Evolutionary conservation across 164 flowering plant genomes (phyloP), one percentile per base, ranked within the genome.

Genomic region (Malania oleifera): DNA sequence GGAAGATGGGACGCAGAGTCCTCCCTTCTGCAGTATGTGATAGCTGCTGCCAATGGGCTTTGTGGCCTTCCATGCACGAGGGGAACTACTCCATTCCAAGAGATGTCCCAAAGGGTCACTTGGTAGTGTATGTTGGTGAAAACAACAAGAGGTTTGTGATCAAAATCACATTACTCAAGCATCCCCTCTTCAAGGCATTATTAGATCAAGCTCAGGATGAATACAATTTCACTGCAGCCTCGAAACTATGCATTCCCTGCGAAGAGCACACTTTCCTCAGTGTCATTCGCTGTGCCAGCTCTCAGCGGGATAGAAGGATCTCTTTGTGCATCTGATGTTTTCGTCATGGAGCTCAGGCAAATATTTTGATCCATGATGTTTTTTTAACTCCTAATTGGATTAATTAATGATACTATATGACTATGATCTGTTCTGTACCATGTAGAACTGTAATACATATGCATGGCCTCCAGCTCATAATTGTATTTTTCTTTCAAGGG

Each of bases 91-190:
- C 50, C 29, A 78, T 87, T 23, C 97, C 97, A 2, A 77, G 48
- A 57, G 95, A 87, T 65, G 97, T 90, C 14, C 97, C 97, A 1
- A 87, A 75, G 75, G 97, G 97, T 52, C 97, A 91, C 64, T 57
- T 91, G 54, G 97, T 84, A 15, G 89, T 91, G 5, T 87, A 91
- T 39, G 95, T 87, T 7, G 97, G 97, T 0, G 80, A 87, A 52
- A 65, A 73, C 15, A 55, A 62, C 48, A 82, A 69, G 75, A 74
- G 97, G 54, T 84, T 65, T 69, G 93, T 87, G 23, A 82, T 91
- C 77, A 84, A 82, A 61, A 75, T 84, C 14, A 63, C 62, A 39
- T 62, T 87, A 28, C 87, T 87, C 40, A 73, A 82, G 55, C 89
- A 86, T 59, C 91, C 97, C 1, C 69, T 87, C 26, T 84, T 87